Evolutionary conservation across 2,329 filamentous ascomycete species (phyloP).

Genomic region (Cladosporium velox): DNA sequence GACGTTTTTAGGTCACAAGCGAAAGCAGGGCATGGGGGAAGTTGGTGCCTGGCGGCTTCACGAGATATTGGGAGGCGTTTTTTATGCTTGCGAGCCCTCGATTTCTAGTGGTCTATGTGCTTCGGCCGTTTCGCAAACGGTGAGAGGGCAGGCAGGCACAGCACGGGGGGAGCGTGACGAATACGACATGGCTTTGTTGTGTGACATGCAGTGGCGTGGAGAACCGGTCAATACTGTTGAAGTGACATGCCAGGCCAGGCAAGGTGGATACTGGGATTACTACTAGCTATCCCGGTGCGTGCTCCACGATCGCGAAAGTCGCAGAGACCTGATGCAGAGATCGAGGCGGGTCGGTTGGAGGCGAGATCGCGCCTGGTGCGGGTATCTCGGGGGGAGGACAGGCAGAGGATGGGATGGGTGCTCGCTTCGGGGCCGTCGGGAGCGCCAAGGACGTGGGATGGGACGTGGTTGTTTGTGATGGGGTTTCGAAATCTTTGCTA

Average conservation of each 20-base stretch:
- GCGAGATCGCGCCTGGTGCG: constrained; percentile 12
- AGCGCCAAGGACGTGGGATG: constrained; percentile 4
- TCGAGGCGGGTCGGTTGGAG: constrained; percentile 3
- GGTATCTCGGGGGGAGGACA: constrained; percentile 17
- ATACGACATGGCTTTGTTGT: background rate
- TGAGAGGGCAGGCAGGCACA: background rate
- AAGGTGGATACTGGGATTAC: background rate
- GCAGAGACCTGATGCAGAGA: constrained; percentile 1
- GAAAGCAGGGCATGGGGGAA: background rate
- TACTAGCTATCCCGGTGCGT: background rate
- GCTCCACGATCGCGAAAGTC: background rate
- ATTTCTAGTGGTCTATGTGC: background rate
- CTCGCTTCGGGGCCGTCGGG: background rate
- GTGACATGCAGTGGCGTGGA: constrained; percentile 7
- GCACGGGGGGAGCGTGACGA: background rate
- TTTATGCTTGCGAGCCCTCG: background rate
- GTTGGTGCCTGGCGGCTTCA: background rate
- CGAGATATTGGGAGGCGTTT: background rate
- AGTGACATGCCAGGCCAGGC: background rate
- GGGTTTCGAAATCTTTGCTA: background rate
- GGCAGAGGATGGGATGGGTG: background rate
- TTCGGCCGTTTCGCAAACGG: background rate
- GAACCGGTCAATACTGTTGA: background rate
- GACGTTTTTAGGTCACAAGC: background rate
- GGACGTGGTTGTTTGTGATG: constrained; percentile 7